Percentiles rank a stretch among this genome's conserved stretches.
phyloP scores from a whole-genome alignment of 345 rosid genomes.

The Gossypium anomalum region DNA sequence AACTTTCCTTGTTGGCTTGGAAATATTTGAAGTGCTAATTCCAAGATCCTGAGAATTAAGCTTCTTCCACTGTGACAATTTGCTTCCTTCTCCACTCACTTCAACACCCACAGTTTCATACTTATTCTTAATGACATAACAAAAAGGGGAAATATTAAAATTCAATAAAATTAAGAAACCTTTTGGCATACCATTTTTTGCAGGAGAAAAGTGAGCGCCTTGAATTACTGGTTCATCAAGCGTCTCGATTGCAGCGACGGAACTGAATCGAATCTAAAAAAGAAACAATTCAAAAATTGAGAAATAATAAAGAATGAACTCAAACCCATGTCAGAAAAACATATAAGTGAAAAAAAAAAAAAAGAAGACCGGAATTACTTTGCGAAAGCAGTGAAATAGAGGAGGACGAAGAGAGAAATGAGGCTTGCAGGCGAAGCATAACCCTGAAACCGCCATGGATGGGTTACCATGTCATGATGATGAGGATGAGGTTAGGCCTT shows the following conservation, averaged over 20 bases:
- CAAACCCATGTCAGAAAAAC: not conserved
- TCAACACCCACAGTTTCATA: constrained; percentile 10
- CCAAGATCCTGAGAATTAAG: constrained; percentile 47
- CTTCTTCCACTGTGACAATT: constrained; percentile 41
- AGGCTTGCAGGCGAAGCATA: constrained; percentile 42
- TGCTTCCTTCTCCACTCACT: constrained; percentile 26
- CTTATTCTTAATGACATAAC: not conserved
- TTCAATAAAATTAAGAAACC: not conserved
- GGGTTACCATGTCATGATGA: constrained; percentile 29
- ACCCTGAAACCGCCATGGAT: constrained; percentile 49
- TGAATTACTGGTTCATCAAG: constrained; percentile 42
- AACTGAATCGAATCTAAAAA: constrained; percentile 36
- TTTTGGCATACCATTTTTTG: constrained; percentile 20
- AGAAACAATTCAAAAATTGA: not conserved
- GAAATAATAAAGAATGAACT: not conserved
- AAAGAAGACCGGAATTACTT: constrained; percentile 27
- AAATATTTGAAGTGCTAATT: constrained; percentile 41
- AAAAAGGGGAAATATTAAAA: not conserved
- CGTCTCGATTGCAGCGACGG: constrained; percentile 38
- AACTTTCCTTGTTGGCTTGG: constrained; percentile 44
- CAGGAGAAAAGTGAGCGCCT: constrained; percentile 17
- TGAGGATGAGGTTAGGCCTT: constrained; percentile 20
- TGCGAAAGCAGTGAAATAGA: constrained; percentile 35
- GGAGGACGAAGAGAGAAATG: constrained; percentile 39
- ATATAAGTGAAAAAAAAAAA: not conserved